Evolutionary conservation across 805 yeast genomes (phyloP), one percentile per base, ranked within the genome.

Genomic region (Saccharomycopsis amapae): DNA sequence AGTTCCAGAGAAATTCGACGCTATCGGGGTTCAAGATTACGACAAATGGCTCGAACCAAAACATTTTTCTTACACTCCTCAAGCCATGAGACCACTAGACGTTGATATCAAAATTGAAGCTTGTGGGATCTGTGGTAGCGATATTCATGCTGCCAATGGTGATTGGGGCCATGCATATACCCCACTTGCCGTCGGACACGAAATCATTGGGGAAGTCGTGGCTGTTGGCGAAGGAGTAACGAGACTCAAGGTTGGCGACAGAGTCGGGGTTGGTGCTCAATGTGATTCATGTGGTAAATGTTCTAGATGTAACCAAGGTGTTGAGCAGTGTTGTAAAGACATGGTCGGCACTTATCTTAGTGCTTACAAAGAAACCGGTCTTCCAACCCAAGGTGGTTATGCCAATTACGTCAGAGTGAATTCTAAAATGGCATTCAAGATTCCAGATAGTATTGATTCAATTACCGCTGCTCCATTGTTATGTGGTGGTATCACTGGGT

Each of bases 201-300:
- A 81, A 60, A 70, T 81, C 52, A 64, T 79, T 39, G 86, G 85
- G 38, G 65, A 61, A 34, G 80, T 80, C 26, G 68, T 74, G 17
- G 69, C 66, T 34, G 67, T 81, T 34, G 95, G 93, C 45, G 54
- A 68, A n/a, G 64, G 71, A 26, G 77, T 83, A 53, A 55, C 60
- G 10, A 48, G 55, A 41, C 44, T 70, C 63, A 66, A 75, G 69
- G 59, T 80, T 19, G 95, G 94, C 47, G 81, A 85, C 53, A 69
- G 85, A 53, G 90, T 83, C 26, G 95, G 90, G 46, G 72, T 83
- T 42, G 94, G 94, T 55, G 90, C 93, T 24, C 79, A 76, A 57
- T 67, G 71, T 23, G 66, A 64, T 46, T 66, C 82, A 35, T 85
- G 94, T 66, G 62, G 69, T 44, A 65, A 73, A n/a, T 85, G 94